Percentiles rank a stretch among this genome's conserved stretches.
Evolutionary conservation across 2,329 filamentous ascomycete species (phyloP).

Genomic region (Colletotrichum horii): DNA sequence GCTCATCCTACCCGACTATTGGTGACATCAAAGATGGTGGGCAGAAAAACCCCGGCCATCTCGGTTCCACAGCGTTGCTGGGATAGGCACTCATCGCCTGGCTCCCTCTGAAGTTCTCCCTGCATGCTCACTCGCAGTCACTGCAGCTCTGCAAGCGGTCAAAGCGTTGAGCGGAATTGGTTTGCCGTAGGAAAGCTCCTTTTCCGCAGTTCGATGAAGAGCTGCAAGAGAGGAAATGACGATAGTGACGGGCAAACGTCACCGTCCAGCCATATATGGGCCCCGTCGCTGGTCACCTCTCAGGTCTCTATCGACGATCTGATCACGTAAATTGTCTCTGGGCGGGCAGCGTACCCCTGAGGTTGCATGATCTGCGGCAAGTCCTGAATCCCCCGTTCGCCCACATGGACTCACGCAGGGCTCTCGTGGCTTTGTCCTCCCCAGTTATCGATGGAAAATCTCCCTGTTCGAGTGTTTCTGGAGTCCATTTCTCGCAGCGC

Average conservation of each 20-base stretch:
- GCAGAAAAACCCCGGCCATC: background rate
- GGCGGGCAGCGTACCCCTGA: background rate
- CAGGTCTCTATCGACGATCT: background rate
- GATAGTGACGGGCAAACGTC: background rate
- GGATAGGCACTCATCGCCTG: background rate
- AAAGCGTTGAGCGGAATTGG: background rate
- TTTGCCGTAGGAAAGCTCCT: background rate
- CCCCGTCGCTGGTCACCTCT: background rate
- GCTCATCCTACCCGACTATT: background rate
- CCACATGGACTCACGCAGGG: background rate
- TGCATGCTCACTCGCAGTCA: background rate
- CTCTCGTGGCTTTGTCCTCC: background rate
- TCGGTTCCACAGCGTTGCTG: background rate
- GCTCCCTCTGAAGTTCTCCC: background rate
- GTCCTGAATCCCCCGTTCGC: background rate
- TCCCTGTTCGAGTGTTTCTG: background rate
- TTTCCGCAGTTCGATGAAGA: background rate
- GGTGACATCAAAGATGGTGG: background rate
- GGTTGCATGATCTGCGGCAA: constrained; percentile 1
- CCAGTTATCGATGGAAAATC: background rate
- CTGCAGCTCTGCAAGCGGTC: background rate
- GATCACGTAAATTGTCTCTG: background rate
- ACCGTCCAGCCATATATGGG: background rate
- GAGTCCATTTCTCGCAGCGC: background rate
- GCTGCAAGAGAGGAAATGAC: background rate